phyloP scores from a whole-genome alignment of 345 rosid genomes.

The Citrus sp. region DNA sequence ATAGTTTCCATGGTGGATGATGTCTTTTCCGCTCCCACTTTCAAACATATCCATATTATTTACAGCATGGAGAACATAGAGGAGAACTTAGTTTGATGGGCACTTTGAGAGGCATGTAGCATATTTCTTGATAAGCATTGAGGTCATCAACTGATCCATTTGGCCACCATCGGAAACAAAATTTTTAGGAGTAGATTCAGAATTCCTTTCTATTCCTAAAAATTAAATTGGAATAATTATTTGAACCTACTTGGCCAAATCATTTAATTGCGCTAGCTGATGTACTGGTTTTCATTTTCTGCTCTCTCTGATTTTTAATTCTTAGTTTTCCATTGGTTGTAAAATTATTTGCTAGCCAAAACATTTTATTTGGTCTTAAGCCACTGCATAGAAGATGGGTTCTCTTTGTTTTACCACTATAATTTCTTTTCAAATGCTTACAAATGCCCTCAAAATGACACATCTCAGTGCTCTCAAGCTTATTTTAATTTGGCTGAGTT shows the following conservation, averaged over 20 bases:
- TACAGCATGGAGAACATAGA: not conserved
- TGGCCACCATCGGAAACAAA: not conserved
- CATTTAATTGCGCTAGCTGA: not conserved
- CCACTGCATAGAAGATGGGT: not conserved
- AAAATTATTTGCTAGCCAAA: not conserved
- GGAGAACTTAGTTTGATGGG: not conserved
- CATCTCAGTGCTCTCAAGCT: not conserved
- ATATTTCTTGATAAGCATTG: slow-evolving; percentile 8
- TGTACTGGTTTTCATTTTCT: too few relatives aligned
- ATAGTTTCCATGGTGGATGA: not conserved
- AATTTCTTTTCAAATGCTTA: not conserved
- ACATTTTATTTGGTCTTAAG: not conserved
- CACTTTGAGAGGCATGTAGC: not conserved
- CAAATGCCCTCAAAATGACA: not conserved
- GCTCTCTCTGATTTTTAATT: not conserved
- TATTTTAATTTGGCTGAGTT: too few relatives aligned
- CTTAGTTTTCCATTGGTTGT: not conserved
- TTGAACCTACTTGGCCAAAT: not conserved
- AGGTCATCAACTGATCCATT: not conserved
- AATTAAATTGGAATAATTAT: not conserved
- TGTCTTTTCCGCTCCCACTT: slow-evolving; percentile 10
- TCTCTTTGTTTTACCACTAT: not conserved
- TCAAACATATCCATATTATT: not conserved
- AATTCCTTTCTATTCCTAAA: not conserved
- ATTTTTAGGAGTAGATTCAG: not conserved